These are phyloP conservation scores for Solanum raphanifolium DNA, from an alignment of 257 asterid genomes.

Conservation along the genomic window DNA sequence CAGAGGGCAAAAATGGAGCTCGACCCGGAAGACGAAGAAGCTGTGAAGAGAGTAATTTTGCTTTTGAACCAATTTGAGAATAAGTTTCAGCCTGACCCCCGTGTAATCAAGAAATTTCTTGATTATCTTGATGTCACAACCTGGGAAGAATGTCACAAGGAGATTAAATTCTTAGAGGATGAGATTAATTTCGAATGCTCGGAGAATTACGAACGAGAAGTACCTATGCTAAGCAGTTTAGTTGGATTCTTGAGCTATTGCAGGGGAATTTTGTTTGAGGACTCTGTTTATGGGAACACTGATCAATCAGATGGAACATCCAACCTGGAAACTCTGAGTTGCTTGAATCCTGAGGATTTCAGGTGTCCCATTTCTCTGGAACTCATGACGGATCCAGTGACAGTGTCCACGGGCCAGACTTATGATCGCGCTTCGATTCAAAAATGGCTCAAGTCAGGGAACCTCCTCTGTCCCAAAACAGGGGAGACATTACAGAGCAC, in stretches of 20 bases:
- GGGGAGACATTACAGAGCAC: constrained; percentile 40
- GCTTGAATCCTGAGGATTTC: constrained; percentile 59
- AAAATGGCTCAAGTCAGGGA: constrained; percentile 68
- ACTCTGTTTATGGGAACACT: constrained; percentile 15
- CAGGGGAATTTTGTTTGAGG: constrained; percentile 50
- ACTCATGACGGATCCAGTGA: constrained; percentile 75
- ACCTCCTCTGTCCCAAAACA: constrained; percentile 59
- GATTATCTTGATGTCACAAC: constrained; percentile 32
- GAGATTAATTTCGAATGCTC: constrained; percentile 22
- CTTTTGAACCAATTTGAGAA: constrained; percentile 57
- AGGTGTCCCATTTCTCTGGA: constrained; percentile 73
- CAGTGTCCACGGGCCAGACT: constrained; percentile 63
- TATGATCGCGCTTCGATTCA: constrained; percentile 62
- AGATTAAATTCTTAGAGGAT: constrained; percentile 41
- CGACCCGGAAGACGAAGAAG: constrained; percentile 36
- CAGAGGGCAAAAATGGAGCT: constrained; percentile 36
- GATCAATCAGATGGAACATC: constrained; percentile 30
- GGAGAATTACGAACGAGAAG: constrained; percentile 29
- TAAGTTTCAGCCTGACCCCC: constrained; percentile 42
- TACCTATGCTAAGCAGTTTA: constrained; percentile 38
- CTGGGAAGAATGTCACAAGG: constrained; percentile 59
- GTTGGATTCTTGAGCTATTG: constrained; percentile 56
- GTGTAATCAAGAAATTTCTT: constrained; percentile 25
- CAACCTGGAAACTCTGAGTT: constrained; percentile 23
- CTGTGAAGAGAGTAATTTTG: constrained; percentile 35